Evolutionary conservation across 108 stramenopile species (phyloP), one percentile per base, ranked within the genome.

Genomic region (Hondaea fermentalgiana): DNA sequence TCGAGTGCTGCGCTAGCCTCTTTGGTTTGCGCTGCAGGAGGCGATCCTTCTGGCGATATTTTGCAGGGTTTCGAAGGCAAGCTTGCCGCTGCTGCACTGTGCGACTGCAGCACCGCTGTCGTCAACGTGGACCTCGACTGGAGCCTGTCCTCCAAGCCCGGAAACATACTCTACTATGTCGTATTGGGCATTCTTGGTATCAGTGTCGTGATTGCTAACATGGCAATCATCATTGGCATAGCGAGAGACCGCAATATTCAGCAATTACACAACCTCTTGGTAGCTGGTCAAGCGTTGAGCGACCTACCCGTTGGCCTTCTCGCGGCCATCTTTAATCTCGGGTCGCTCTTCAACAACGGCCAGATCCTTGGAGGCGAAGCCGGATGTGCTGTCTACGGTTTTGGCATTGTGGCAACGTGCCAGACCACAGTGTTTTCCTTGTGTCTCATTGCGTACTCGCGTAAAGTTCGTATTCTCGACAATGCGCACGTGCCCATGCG

Each of bases 401-500:
- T 83, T 3, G 76, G 76, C 10, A 83, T 83, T 35, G 76, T 83
- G 6, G 23, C 16, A 23, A 83, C 76, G 25, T 83, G 76, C 76
- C 76, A 83, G 45, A 53, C 76, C 12, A 83, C 76, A 1, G 76
- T 83, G 76, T 83, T 83, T 83, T 83, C 76, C 6, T 45, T 83
- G 19, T 47, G 23, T 45, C 28, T 83, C 49, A 83, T 83, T 53
- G 76, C 76, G 51, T 83, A 53, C 51, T 83, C 76, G n/a, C 76
- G 76, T 17, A 83, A 83, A 23, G 51, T 83, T 12, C 76, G 76
- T 45, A 83, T 83, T 35, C 45, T 83, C 76, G 51, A 83, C 1
- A 83, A 83, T 83, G 19, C 17, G 10, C 19, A 53, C 51, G 6
- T 83, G 19, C 23, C 76, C 12, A 83, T 53, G 25, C 45, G 51